phyloP scores from a whole-genome alignment of 768 basidiomycete genomes.

The Pleurotus pulmonarius region DNA sequence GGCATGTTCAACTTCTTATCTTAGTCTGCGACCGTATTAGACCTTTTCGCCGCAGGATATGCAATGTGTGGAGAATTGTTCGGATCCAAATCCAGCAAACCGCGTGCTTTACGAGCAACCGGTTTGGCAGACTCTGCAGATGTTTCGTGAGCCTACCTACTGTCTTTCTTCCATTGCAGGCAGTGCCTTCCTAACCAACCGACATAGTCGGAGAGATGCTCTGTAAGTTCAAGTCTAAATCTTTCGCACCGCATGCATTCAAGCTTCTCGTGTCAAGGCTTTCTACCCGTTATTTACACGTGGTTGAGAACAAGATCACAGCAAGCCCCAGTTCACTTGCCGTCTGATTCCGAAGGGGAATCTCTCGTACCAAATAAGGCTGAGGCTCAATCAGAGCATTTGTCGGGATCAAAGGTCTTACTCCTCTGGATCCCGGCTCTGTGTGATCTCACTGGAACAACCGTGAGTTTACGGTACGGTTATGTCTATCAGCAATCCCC shows the following conservation, averaged over 20 bases:
- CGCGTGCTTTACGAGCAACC: constrained; percentile 90
- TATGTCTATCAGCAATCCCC: not conserved
- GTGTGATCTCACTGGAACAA: constrained; percentile 90
- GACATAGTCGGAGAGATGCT: constrained; percentile 88
- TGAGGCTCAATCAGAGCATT: constrained; percentile 31
- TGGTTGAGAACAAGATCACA: constrained; percentile 50
- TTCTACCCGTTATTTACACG: constrained; percentile 78
- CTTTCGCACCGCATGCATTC: constrained; percentile 15
- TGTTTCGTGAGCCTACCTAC: constrained; percentile 66
- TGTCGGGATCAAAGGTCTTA: constrained; percentile 67
- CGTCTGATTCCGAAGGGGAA: constrained; percentile 46
- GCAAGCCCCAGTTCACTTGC: constrained; percentile 49
- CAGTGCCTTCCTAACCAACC: constrained; percentile 19
- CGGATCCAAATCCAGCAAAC: constrained; percentile 51
- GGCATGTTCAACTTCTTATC: constrained; percentile 25
- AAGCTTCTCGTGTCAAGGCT: constrained; percentile 49
- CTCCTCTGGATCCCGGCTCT: constrained; percentile 86
- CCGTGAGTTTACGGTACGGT: constrained; percentile 44
- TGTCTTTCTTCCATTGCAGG: constrained; percentile 11
- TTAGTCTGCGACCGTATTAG: constrained; percentile 8
- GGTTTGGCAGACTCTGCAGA: constrained; percentile 88
- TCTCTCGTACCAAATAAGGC: constrained; percentile 28
- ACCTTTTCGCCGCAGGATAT: constrained; percentile 59
- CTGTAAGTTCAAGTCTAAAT: constrained; percentile 50
- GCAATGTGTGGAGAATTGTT: constrained; percentile 97